These are phyloP conservation scores for Echinosophora koreensis DNA, from an alignment of 306 rosid species.

Conservation along the genomic window DNA sequence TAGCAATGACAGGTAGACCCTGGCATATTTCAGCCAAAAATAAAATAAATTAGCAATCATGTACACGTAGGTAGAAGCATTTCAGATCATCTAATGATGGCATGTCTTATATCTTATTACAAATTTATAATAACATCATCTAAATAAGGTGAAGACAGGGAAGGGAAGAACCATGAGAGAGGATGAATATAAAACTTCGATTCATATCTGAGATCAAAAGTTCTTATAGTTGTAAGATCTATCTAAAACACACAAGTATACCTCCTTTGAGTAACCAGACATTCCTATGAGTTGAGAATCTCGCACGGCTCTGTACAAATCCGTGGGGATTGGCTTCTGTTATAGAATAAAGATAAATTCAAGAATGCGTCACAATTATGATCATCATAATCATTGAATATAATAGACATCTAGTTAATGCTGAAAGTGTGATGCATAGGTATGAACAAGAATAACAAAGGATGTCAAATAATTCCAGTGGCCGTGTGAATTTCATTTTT, in stretches of 20 bases:
- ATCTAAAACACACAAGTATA: constrained; percentile 45
- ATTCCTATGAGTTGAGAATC: constrained; percentile 87
- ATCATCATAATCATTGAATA: constrained; percentile 25
- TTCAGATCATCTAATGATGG: constrained; percentile 25
- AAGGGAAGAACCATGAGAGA: constrained; percentile 1
- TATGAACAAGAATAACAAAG: not conserved
- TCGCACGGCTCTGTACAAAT: constrained; percentile 73
- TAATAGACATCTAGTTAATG: not conserved
- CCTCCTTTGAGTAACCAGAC: constrained; percentile 96
- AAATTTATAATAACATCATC: not conserved
- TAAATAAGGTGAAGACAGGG: not conserved
- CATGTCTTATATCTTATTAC: not conserved
- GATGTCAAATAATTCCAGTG: not conserved
- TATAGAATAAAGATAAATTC: constrained; percentile 28
- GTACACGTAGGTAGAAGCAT: not conserved
- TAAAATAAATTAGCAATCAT: constrained; percentile 29
- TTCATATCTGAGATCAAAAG: constrained; percentile 15
- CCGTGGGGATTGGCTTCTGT: constrained; percentile 88
- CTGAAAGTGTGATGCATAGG: not conserved
- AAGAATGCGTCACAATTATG: constrained; percentile 24
- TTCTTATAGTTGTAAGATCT: constrained; percentile 11
- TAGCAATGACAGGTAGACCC: constrained; percentile 90
- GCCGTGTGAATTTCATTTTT: not conserved
- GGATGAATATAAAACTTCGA: not conserved
- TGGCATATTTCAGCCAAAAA: constrained; percentile 51